Evolutionary conservation across 768 basidiomycete genomes (phyloP), one percentile per base, ranked within the genome.

Genomic region (Pleurotus djamor): DNA sequence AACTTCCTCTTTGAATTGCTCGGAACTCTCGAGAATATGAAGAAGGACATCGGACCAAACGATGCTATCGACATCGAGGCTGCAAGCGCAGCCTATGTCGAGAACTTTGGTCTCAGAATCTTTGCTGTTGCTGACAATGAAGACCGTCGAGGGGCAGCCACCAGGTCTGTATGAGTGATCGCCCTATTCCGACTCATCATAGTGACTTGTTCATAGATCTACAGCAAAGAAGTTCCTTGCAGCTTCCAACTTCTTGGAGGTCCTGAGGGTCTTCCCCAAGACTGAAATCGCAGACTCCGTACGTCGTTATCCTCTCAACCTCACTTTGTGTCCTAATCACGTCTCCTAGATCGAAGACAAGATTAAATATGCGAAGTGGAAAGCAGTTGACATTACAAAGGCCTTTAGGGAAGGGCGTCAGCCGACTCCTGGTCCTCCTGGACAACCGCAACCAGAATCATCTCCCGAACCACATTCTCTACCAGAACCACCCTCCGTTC

Each of bases 181-280:
- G n/a, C 12, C 58, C 14, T 16, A 9, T 21, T 4, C 32, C 14
- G n/a, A 2, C 8, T 17, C 35, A 10, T 33, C 37, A n/a, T n/a
- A n/a, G n/a, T n/a, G n/a, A n/a, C n/a, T n/a, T n/a, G n/a, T n/a
- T 48, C 10, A 13, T 65, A 96, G 94, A 69, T 82, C 85, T 16
- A 98, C 96, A 1, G 94, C 96, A 4, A 91, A 90, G 69, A 96
- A 96, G 72, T 98, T 98, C 71, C 79, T 98, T 3, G 96, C 94
- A 12, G 94, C 96, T 35, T 89, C 94, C 55, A 93, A 94, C 70
- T 98, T 98, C 73, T 84, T 98, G 48, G 95, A 99, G 72, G 79
- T 97, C 33, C 82, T 98, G 56, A 84, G 82, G 51, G 82, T 86
- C 4, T 96, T 96, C 67, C 86, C 84, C 38, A 82, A 84, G 63